Conservation (phyloP, 441 rosid species). For the Erodium texanum region DNA sequence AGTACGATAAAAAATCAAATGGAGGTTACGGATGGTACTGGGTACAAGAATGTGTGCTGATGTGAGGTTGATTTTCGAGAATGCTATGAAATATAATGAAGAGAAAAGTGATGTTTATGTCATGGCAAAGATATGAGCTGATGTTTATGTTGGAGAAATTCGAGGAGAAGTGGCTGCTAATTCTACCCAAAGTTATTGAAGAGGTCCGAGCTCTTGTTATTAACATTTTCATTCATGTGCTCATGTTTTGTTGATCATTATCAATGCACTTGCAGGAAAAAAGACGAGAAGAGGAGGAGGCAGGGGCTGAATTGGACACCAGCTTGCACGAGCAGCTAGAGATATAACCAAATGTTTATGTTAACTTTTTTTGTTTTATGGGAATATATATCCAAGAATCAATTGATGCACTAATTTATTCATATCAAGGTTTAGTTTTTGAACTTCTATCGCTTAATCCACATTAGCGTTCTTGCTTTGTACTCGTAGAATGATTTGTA, state of each 20-base stretch:
- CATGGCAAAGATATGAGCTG: constrained; percentile 97
- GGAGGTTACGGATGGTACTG: constrained; percentile 84
- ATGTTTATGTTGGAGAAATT: constrained; percentile 72
- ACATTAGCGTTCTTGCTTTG: not conserved
- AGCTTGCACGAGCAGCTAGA: constrained; percentile 67
- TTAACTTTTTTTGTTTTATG: not conserved
- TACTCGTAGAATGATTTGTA: too few species aligned
- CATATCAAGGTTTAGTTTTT: not conserved
- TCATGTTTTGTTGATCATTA: constrained; percentile 1
- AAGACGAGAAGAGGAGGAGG: constrained; percentile 69
- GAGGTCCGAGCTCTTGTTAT: constrained; percentile 39
- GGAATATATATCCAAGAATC: too few species aligned
- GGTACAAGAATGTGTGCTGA: constrained; percentile 89
- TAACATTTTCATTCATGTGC: not conserved
- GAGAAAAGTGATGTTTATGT: constrained; percentile 75
- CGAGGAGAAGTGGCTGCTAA: constrained; percentile 84
- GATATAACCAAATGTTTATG: constrained; percentile 72
- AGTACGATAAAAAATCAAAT: constrained; percentile 79
- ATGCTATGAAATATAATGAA: constrained; percentile 87
- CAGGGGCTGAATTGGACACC: constrained; percentile 51
- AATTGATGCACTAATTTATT: not conserved
- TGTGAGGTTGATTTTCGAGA: constrained; percentile 90
- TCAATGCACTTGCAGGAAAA: constrained; percentile 48
- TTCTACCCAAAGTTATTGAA: constrained; percentile 84
- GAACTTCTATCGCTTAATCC: not conserved